These are phyloP conservation scores for Limtongia smithiae DNA, from an alignment of 805 yeast species.

Conservation along the genomic window DNA sequence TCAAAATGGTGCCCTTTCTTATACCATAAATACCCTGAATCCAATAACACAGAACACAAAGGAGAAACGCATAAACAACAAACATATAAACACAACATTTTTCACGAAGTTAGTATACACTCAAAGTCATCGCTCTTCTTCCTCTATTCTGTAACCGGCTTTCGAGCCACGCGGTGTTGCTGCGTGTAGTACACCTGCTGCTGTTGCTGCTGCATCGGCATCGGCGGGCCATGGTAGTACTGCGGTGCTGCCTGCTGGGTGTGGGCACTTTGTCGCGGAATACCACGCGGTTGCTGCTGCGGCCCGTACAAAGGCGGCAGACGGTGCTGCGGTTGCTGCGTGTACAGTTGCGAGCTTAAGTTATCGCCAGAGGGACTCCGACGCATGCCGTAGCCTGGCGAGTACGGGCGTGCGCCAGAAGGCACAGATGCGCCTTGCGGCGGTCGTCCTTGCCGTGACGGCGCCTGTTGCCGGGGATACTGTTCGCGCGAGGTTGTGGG, in stretches of 20 bases:
- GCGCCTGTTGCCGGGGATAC: no score
- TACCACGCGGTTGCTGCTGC: background rate
- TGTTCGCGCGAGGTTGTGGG: no score
- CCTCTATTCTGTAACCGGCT: background rate
- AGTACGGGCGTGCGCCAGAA: no score
- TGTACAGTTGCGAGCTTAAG: background rate
- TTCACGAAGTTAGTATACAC: no score
- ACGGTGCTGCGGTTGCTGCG: background rate
- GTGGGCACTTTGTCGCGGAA: background rate
- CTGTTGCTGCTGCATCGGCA: background rate
- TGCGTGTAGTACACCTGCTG: constrained; percentile 1
- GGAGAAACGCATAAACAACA: background rate
- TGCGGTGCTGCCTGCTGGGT: background rate
- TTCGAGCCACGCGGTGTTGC: background rate
- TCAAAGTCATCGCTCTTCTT: no score
- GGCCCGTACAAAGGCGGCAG: background rate
- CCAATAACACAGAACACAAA: background rate
- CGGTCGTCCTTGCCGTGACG: no score
- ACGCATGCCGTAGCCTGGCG: background rate
- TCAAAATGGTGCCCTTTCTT: background rate
- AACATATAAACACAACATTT: background rate
- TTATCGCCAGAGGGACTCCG: constrained; percentile 10
- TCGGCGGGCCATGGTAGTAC: background rate
- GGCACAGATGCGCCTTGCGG: no score
- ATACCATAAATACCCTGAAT: background rate